Evolutionary conservation across 306 rosid species (phyloP), one percentile per base, ranked within the genome.

Genomic region (Prunus campanulata): DNA sequence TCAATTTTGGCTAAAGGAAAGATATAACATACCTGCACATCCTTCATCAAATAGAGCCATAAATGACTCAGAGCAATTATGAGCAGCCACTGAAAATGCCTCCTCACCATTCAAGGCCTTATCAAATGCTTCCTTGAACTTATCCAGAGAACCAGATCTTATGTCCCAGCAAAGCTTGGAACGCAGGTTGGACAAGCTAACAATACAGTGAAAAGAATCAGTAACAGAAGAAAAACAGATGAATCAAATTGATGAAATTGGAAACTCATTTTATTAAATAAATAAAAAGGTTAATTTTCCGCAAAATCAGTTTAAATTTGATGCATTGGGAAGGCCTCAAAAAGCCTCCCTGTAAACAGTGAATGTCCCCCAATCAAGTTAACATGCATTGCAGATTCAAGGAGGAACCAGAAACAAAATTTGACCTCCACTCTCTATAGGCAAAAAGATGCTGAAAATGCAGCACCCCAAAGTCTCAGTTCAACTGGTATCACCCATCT

Each of bases 161-260:
- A 91, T 90, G 91, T 77, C 97, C 99, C 86, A 96, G 83, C 52
- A 85, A 81, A 83, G 91, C 81, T 72, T 89, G 95, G 86, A 90
- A 92, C 25, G 96, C 91, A 48, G 96, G 88, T 86, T 90, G 97
- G 76, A 94, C 88, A 84, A 90, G 92, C 98, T 92, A 81, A 74
- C 44, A 73, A 85, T 68, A 74, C 39, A 85, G 65, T 19, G 52
- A 84, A 77, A 72, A 76, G 66, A 76, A 65, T 32, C 68, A 60
- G 22, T 13, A n/a, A 47, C 10, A 66, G 49, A 65, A 42, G 30
- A 77, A 35, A 29, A 3, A 59, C 46, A 62, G 59, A 52, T 47
- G 30, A 44, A 70, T 24, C 25, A 47, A 70, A 57, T 44, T 35
- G 74, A 16, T 24, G 32, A n/a, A 6, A 14, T 3, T 47, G n/a